Base-by-base conservation (phyloP, 2,329 filamentous ascomycete genomes). In the Aspergillus alliaceus region DNA sequence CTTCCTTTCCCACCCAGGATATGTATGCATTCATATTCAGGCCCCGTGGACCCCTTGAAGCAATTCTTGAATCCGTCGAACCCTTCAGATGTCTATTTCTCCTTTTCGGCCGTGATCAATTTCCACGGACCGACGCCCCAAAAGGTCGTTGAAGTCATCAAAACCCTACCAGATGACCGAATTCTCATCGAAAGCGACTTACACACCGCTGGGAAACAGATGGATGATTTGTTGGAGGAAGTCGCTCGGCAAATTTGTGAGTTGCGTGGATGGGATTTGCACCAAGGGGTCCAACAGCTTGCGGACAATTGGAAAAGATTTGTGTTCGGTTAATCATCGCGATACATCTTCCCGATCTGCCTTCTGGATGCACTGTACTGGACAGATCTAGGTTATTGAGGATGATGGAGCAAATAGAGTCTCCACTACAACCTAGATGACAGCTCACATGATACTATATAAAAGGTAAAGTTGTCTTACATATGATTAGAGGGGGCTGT, bases 11-110 rank as follows among this genome's bases (percentile, higher is more conserved):
- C 95, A 4, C 92, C 93, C 1, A 81, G 93, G 8, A 88, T 98
- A 70, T 99, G 95, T 69, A 84, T 99, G 58, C 95, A 99, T 74
- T 97, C 93, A 0, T 99, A 92, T 74, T 96, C 90, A 48, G 93
- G 91, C 0, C 84, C 88, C 6, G 80, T 85, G 11, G 87, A 95
- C 56, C 83, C 88, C 31, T 77, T 97, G 35, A 87, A 84, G 62
- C 91, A 92, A 72, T 98, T 96, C 68, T 77, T 91, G 48, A 82
- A 89, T 61, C 84, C 85, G 1, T 80, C 83, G 1, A 85, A 95
- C 8, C 93, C 93, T 0, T 86, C 87, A 0, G 81, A 86, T 15
- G 82, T 98, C 20, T 99, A 87, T 74, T 93, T 96, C 66, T 96
- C 92, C 1, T 96, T 98, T 70, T 97, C 92, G 1, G 82, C 82